phyloP scores from a whole-genome alignment of 2,329 filamentous ascomycete species.

The Botrytis paeoniae region DNA sequence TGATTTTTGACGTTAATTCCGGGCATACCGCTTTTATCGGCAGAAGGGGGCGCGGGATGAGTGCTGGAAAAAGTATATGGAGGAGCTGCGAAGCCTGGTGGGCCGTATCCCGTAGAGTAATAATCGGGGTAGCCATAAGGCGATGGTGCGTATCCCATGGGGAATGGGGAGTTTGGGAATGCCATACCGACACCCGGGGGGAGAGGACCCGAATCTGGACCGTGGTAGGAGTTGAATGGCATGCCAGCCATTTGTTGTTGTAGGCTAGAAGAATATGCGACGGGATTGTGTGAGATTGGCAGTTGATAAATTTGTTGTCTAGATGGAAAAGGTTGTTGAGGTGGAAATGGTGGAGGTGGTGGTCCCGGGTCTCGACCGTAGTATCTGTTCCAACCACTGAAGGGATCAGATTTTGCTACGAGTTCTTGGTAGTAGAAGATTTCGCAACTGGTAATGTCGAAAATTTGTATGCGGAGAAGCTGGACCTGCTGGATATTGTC shows the following conservation, averaged over 20 bases:
- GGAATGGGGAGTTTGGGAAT: background rate
- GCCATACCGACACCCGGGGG: conserved; percentile 22
- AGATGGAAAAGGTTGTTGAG: background rate
- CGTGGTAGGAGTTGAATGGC: conserved; percentile 33
- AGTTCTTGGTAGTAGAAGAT: conserved; percentile 26
- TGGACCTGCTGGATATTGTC: conserved; percentile 22
- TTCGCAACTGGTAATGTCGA: conserved; percentile 19
- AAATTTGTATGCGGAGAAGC: conserved; percentile 25
- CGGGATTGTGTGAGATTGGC: background rate
- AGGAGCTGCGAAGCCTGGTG: conserved; percentile 20
- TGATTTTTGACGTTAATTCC: conserved; percentile 55
- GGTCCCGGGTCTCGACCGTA: conserved; percentile 29
- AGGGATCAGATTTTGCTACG: conserved; percentile 19
- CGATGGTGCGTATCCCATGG: background rate
- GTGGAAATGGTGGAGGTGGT: conserved; percentile 22
- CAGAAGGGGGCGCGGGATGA: conserved; percentile 18
- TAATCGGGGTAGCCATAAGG: background rate
- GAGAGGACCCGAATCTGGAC: conserved; percentile 30
- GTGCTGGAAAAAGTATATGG: background rate
- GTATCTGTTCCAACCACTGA: conserved; percentile 25
- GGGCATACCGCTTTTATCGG: conserved; percentile 41
- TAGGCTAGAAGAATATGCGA: background rate
- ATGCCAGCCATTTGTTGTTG: conserved; percentile 21
- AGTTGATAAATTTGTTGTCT: background rate
- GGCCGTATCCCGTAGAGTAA: background rate